Evolutionary conservation across 306 rosid species (phyloP), one percentile per base, ranked within the genome.

Genomic region (Quercus wislizeni): DNA sequence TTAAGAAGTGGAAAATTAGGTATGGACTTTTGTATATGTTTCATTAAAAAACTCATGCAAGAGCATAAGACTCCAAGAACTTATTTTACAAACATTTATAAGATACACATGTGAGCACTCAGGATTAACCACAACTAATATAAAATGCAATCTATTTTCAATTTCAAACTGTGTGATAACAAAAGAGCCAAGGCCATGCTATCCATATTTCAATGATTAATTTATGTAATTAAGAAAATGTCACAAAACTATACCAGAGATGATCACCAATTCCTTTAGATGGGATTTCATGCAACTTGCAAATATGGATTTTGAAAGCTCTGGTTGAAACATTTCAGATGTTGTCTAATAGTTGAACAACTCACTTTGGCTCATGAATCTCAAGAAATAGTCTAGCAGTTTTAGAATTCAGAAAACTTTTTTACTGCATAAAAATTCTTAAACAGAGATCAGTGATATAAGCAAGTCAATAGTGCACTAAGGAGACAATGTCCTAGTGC

Each of bases 51-150:
- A 74, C 59, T 62, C 33, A 74, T 71, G 54, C 69, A 67, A 73
- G 31, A 7, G n/a, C 38, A 63, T 5, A 69, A 33, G 31, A 38
- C 55, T 30, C 72, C 20, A 74, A 72, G 19, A 17, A 56, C 12
- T 68, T 78, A 67, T 77, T 69, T 51, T 69, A 59, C 35, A 62
- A n/a, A 52, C 51, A 68, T 74, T 21, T 28, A 74, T 55, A 74
- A 77, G 67, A 31, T 79, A 73, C 57, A 77, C 17, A 21, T 59
- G 14, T 72, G 78, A 55, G 31, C n/a, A 43, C 18, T 67, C 1
- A 7, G 51, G 51, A 67, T 18, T 67, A 65, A 33, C 43, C 43
- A 67, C 3, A 7, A 18, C 51, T 67, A 9, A 6, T 18, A 19
- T 1, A 33, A 67, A 67, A 33, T 9, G 23, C 17, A 33, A 21